These are phyloP conservation scores for Diaporthe vaccinii DNA, from an alignment of 2,329 filamentous ascomycete species.

Conservation along the genomic window DNA sequence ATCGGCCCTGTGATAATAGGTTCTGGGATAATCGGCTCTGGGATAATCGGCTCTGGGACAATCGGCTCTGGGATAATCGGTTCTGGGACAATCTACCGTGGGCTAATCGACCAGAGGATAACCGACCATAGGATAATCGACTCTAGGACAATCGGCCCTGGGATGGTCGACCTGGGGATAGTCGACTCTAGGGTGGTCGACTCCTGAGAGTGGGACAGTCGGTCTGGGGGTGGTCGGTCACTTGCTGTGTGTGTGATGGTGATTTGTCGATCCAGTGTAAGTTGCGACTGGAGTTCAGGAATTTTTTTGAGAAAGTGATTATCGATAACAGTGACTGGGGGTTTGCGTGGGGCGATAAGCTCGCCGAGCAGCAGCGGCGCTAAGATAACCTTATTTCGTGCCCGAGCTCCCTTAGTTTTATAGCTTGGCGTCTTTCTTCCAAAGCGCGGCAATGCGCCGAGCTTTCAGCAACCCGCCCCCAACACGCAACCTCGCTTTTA, in stretches of 20 bases:
- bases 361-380: neutral
- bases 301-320: slow-evolving; percentile 30
- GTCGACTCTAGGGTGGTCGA: neutral
- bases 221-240: neutral
- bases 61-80: neutral
- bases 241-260: neutral
- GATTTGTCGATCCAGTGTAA: neutral
- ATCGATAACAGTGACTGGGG: neutral
- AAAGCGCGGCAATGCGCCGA: slow-evolving; percentile 8
- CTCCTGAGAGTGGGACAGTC: neutral
- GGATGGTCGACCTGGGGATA: neutral
- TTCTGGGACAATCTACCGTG: neutral
- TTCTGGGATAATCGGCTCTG: neutral
- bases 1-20: too few species aligned
- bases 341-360: slow-evolving; percentile 33
- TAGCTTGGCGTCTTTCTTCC: neutral
- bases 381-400: slow-evolving; percentile 42
- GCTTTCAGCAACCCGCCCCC: neutral
- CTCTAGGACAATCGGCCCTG: neutral
- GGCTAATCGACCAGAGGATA: neutral
- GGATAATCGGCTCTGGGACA: neutral
- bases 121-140: neutral
- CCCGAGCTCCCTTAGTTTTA: slow-evolving; percentile 4
- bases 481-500: neutral
- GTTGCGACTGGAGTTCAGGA: slow-evolving; percentile 17